A percentile compares a stretch with the other conserved stretches of the same genome.
Conservation (phyloP, 2,329 filamentous ascomycete genomes). For the Lasiodiplodia citricola region DNA sequence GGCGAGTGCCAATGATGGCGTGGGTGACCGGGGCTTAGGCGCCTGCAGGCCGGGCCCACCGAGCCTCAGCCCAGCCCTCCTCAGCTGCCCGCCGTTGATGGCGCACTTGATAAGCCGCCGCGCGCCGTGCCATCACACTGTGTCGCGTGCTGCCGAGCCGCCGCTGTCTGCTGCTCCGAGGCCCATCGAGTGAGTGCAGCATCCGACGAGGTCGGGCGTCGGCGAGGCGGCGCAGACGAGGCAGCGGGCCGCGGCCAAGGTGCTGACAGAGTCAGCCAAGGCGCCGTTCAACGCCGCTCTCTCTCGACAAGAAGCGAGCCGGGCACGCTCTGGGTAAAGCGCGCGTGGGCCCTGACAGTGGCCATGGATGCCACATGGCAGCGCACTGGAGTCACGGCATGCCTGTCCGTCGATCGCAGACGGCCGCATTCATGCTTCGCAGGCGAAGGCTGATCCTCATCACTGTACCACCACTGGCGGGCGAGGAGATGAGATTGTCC, state of each 20-base stretch:
- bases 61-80: conserved; percentile 15
- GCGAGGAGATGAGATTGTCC: no score
- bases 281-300: background rate
- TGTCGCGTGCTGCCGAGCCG: conserved; percentile 4
- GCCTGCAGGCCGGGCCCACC: conserved; percentile 14
- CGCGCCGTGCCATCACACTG: background rate
- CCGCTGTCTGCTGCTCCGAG: background rate
- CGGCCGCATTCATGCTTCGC: background rate
- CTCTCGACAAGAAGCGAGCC: background rate
- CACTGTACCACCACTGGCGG: background rate
- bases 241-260: conserved; percentile 7
- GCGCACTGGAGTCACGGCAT: background rate
- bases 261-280: conserved; percentile 6
- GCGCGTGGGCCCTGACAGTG: conserved; percentile 13
- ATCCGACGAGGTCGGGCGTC: no score
- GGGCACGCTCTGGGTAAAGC: background rate
- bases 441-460: conserved; percentile 21
- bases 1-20: conserved; percentile 6
- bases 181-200: background rate
- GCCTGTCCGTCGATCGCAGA: conserved; percentile 2
- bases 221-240: background rate
- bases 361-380: conserved; percentile 24
- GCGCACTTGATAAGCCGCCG: conserved; percentile 15
- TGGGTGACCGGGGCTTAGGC: background rate
- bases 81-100: conserved; percentile 1